Conservation (phyloP, 768 basidiomycete genomes). For the Trametes cubensis region DNA sequence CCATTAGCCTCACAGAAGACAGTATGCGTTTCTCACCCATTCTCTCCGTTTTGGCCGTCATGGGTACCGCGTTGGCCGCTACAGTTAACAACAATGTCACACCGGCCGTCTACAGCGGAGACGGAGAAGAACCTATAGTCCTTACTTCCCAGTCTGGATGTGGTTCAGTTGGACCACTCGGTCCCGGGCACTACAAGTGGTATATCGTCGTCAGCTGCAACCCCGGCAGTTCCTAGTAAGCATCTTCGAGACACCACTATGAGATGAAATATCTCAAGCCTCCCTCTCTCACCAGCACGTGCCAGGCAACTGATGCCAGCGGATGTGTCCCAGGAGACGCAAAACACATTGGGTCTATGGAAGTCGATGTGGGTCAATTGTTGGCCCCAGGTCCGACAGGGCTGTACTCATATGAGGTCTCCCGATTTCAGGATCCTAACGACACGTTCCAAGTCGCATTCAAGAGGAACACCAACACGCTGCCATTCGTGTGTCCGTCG, state of each 20-base stretch:
- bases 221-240: not conserved
- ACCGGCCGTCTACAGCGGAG: too few species aligned
- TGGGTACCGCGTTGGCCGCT: not conserved
- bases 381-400: not conserved
- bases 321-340: not conserved
- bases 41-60: not conserved
- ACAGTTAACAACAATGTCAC: not conserved
- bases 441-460: conserved; percentile 5
- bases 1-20: too few species aligned
- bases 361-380: not conserved
- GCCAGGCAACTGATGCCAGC: not conserved
- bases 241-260: not conserved
- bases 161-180: conserved; percentile 1
- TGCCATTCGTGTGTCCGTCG: conserved; percentile 9
- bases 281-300: not conserved
- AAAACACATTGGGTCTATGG: not conserved
- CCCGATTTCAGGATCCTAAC: not conserved
- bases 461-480: conserved; percentile 3
- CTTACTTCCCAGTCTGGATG: not conserved
- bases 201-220: not conserved
- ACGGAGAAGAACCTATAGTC: too few species aligned
- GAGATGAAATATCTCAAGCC: not conserved
- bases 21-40: conserved; percentile 1
- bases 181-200: conserved; percentile 5
- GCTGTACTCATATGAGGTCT: not conserved